Percentiles rank a stretch among this genome's conserved stretches.
Evolutionary conservation across 495 filamentous ascomycete genomes (phyloP).

Genomic region (Acidomyces sp.): DNA sequence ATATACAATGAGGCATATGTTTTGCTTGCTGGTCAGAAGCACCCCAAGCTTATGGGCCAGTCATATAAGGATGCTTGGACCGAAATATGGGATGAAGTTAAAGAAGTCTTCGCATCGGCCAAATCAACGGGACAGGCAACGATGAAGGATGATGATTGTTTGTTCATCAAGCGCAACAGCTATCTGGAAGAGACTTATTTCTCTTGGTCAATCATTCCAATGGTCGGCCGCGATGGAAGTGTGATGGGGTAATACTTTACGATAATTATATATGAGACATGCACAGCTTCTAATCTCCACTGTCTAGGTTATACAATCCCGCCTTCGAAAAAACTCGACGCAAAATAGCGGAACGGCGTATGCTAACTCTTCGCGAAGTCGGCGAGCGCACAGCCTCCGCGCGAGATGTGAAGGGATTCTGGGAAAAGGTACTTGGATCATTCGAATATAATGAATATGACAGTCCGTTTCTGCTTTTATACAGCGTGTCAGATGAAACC

Average conservation of each 20-base stretch:
- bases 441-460: conserved; percentile 50
- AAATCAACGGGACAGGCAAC: conserved; percentile 49
- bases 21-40: conserved; percentile 52
- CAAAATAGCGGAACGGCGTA: conserved; percentile 51
- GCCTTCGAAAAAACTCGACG: conserved; percentile 55
- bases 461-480: conserved; percentile 50
- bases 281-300: too few species aligned
- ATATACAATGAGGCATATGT: conserved; percentile 69
- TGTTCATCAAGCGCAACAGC: conserved; percentile 48
- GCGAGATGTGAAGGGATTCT: conserved; percentile 51
- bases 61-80: conserved; percentile 49
- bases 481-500: conserved; percentile 44
- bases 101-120: conserved; percentile 46
- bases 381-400: conserved; percentile 54
- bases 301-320: conserved; percentile 58
- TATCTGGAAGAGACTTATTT: conserved; percentile 59
- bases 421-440: conserved; percentile 41
- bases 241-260: too few species aligned
- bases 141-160: conserved; percentile 60
- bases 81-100: conserved; percentile 53
- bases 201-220: conserved; percentile 53
- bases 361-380: conserved; percentile 55
- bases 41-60: conserved; percentile 55
- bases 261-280: too few species aligned
- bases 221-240: conserved; percentile 48